phyloP scores from a whole-genome alignment of 768 basidiomycete species.

The Macrolepiota fuliginosa region DNA sequence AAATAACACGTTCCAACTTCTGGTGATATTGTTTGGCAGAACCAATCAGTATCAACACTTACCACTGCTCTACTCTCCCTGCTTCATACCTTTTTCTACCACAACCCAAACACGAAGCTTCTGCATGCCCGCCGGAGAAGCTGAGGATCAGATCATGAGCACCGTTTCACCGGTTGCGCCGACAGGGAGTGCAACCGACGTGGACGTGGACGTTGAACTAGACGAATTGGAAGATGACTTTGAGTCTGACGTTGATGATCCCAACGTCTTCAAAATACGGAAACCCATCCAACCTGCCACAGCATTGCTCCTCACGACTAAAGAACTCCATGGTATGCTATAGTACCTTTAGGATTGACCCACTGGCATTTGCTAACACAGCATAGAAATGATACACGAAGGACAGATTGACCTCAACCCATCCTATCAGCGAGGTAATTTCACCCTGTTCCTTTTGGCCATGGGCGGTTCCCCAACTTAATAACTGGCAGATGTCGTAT shows the following conservation, averaged over 20 bases:
- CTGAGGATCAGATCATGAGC: neutral
- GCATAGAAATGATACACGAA: slow-evolving; percentile 60
- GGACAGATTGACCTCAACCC: slow-evolving; percentile 71
- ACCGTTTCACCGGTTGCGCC: neutral
- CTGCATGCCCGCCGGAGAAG: neutral
- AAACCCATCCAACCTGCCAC: slow-evolving; percentile 38
- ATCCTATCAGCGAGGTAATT: slow-evolving; percentile 13
- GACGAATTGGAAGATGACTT: slow-evolving; percentile 49
- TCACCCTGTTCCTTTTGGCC: neutral
- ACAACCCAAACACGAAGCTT: neutral
- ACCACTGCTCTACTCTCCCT: neutral
- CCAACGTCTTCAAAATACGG: slow-evolving; percentile 40
- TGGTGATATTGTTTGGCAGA: neutral
- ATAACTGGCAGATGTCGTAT: slow-evolving; percentile 60
- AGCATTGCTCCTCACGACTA: slow-evolving; percentile 40
- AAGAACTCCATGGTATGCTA: slow-evolving; percentile 44
- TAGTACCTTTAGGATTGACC: neutral
- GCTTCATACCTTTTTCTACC: neutral
- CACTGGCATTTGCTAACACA: neutral
- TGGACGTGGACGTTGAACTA: slow-evolving; percentile 27
- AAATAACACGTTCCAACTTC: slow-evolving; percentile 1
- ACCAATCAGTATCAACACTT: neutral
- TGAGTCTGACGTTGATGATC: slow-evolving; percentile 37
- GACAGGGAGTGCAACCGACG: slow-evolving; percentile 7
- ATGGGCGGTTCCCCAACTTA: neutral